phyloP scores from a whole-genome alignment of 2,329 filamentous ascomycete species.

The Setomelanomma holmii region DNA sequence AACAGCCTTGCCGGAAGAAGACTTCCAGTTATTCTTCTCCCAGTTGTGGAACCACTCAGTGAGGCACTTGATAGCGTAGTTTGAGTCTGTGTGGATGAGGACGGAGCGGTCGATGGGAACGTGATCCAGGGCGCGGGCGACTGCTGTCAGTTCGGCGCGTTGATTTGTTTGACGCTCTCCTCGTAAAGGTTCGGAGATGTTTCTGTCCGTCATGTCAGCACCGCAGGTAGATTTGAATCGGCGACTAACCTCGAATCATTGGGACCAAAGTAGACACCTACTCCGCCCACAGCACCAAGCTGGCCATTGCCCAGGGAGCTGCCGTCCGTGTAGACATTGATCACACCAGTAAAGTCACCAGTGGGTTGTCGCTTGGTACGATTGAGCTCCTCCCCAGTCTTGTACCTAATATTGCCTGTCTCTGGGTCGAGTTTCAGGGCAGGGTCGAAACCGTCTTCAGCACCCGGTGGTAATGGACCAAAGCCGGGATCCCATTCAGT shows the following conservation, averaged over 20 bases:
- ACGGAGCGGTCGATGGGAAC: conserved; percentile 72
- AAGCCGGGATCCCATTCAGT: conserved; percentile 56
- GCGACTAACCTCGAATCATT: conserved; percentile 60
- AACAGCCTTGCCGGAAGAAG: conserved; percentile 71
- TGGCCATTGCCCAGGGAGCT: conserved; percentile 67
- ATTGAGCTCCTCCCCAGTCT: conserved; percentile 57
- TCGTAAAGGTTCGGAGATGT: conserved; percentile 76
- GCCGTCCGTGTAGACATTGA: conserved; percentile 70
- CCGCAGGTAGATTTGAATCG: background rate
- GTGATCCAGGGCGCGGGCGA: conserved; percentile 81
- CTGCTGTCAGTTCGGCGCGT: conserved; percentile 90
- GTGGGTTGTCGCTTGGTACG: conserved; percentile 56
- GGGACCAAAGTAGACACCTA: conserved; percentile 71
- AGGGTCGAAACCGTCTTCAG: conserved; percentile 68
- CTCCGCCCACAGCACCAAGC: conserved; percentile 62
- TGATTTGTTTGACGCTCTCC: conserved; percentile 89
- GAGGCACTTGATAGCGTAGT: conserved; percentile 88
- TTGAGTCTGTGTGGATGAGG: conserved; percentile 85
- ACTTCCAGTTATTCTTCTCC: conserved; percentile 80
- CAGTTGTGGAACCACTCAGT: conserved; percentile 83
- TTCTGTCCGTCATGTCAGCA: conserved; percentile 53
- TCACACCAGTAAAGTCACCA: conserved; percentile 55
- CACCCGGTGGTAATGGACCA: conserved; percentile 62
- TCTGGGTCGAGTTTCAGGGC: conserved; percentile 62
- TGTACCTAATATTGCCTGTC: conserved; percentile 63